These are phyloP conservation scores for Diaporthe helianthi DNA, from an alignment of 2,329 filamentous ascomycete species.

Conservation along the genomic window DNA sequence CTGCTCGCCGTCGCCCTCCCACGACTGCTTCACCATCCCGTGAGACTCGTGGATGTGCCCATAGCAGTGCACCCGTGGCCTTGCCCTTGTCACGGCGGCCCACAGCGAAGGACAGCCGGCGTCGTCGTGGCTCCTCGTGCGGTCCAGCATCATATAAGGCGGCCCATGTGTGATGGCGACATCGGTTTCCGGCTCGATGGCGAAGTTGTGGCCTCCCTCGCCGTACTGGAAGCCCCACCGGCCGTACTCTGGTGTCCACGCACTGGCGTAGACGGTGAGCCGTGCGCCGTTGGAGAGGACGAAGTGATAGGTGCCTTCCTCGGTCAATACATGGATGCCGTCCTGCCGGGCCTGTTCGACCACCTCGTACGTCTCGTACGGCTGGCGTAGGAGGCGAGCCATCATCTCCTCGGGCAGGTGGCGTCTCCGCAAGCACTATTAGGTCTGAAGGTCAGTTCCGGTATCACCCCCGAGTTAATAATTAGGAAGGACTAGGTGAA, in stretches of 20 bases:
- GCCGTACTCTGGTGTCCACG: constrained; percentile 32
- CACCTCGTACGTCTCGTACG: constrained; percentile 47
- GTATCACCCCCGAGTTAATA: too few relatives aligned
- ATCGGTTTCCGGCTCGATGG: constrained; percentile 24
- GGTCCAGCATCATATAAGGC: constrained; percentile 26
- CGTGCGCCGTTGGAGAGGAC: constrained; percentile 28
- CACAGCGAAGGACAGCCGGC: constrained; percentile 24
- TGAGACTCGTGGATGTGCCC: constrained; percentile 32
- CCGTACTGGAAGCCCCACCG: constrained; percentile 31
- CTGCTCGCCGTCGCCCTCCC: constrained; percentile 20
- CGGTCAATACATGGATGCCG: constrained; percentile 20
- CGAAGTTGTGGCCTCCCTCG: constrained; percentile 25
- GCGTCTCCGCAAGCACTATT: constrained; percentile 4
- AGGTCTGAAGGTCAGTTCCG: background rate
- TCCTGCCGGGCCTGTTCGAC: constrained; percentile 22
- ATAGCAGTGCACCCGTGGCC: constrained; percentile 32
- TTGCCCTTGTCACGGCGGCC: constrained; percentile 14
- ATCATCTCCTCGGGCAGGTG: background rate
- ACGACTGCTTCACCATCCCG: constrained; percentile 7
- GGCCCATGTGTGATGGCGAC: constrained; percentile 31
- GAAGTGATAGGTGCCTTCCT: constrained; percentile 31
- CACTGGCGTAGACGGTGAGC: constrained; percentile 31
- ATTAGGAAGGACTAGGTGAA: too few relatives aligned
- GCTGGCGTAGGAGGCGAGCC: constrained; percentile 40
- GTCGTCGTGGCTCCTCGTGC: constrained; percentile 9